Base-by-base conservation (phyloP, 2,329 filamentous ascomycete genomes). In the Trichoderma brevicompactum region DNA sequence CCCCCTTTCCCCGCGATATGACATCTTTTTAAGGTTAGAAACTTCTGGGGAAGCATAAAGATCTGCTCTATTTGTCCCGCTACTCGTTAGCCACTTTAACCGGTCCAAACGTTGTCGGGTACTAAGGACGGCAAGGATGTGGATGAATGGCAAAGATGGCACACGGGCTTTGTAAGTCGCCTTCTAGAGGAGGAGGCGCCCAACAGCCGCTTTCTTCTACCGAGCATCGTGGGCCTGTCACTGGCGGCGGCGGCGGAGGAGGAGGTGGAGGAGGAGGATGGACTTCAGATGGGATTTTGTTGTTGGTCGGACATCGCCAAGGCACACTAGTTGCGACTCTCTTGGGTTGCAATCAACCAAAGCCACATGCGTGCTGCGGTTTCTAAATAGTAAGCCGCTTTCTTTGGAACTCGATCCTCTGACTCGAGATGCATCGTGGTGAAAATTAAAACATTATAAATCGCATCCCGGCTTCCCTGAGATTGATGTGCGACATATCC, bases 41-140 rank as follows among this genome's bases (percentile, higher is more conserved):
- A 44, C 17, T 54, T 43, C 49, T 23, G 40, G 59, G 48, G 59
- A 63, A 54, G 49, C 49, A 63, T 53, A 53, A 52, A 43, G 40
- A 32, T 15, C 28, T 10, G 43, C 59, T 32, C 41, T 19, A 34
- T 36, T 46, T 34, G 48, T 53, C 46, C 13, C 23, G 38, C 32
- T 23, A 23, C 38, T 48, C 36, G 17, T 62, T 54, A 54, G 59
- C 40, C 40, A 53, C 49, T 43, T 44, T 44, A 28, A 10, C 41
- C n/a, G 36, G 13, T 4, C 28, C 36, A 32, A 52, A 43, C 23
- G 23, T 19, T 48, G 43, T 34, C 15, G 48, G 59, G n/a, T 5
- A 10, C 19, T 48, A 17, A 38, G 12, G 28, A 36, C 55, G 28
- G 43, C 48, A 62, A 52, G 15, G 38, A 34, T 17, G 9, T 15